Evolutionary conservation across 2,329 filamentous ascomycete species (phyloP).

Genomic region (Periconia sp.): DNA sequence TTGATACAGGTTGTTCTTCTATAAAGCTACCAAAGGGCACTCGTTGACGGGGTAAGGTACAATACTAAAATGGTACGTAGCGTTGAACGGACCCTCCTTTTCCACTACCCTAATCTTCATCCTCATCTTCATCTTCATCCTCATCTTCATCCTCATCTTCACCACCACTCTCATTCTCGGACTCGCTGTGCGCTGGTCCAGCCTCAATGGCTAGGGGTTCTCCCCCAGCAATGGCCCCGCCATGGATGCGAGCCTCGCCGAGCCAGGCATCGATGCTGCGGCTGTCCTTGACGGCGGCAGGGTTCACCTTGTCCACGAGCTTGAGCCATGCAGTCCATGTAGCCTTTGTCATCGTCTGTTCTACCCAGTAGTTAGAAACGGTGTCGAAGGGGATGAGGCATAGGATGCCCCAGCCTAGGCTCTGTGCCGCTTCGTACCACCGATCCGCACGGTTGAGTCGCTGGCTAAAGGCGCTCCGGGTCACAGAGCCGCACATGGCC

Average conservation of each 20-base stretch:
- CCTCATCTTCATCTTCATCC: too few species aligned
- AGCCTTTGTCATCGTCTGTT: neutral
- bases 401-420: slow-evolving; percentile 5
- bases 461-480: neutral
- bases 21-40: too few species aligned
- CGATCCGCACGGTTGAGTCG: slow-evolving; percentile 1
- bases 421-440: slow-evolving; percentile 4
- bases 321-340: slow-evolving; percentile 3
- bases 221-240: slow-evolving; percentile 1
- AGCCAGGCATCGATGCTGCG: slow-evolving; percentile 3
- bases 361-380: slow-evolving; percentile 4
- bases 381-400: slow-evolving; percentile 3
- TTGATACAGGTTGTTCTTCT: too few species aligned
- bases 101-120: too few species aligned
- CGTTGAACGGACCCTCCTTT: too few species aligned
- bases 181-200: too few species aligned
- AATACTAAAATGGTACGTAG: too few species aligned
- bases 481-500: neutral
- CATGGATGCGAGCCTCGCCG: slow-evolving; percentile 1
- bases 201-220: slow-evolving; percentile 2
- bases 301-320: neutral
- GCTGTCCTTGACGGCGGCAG: neutral
- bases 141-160: too few species aligned
- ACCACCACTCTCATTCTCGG: too few species aligned
- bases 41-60: too few species aligned